A percentile compares a stretch with the other conserved stretches of the same genome.
Evolutionary conservation across 345 rosid species (phyloP).

Genomic region (Pistacia atlantica): DNA sequence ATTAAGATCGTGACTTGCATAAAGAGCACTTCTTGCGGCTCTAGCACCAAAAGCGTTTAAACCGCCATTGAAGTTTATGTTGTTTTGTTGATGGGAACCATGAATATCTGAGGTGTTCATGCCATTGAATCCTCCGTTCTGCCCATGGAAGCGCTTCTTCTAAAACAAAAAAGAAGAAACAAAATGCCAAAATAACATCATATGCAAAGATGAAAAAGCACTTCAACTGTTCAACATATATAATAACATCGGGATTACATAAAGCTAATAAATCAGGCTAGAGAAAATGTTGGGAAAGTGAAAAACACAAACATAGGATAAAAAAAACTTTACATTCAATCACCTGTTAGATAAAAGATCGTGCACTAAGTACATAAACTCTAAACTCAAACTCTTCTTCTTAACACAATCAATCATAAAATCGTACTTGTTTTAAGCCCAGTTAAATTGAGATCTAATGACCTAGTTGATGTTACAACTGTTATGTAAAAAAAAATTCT

Average conservation of each 20-base stretch:
- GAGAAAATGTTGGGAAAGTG: too few species aligned
- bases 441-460: too few species aligned
- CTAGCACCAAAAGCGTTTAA: slow-evolving; percentile 21
- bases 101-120: slow-evolving; percentile 22
- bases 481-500: slow-evolving; percentile 3
- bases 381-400: too few species aligned
- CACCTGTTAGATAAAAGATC: too few species aligned
- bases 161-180: slow-evolving; percentile 21
- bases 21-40: slow-evolving; percentile 27
- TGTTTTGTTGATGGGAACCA: slow-evolving; percentile 27
- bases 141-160: slow-evolving; percentile 53
- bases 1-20: slow-evolving; percentile 18
- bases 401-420: too few species aligned
- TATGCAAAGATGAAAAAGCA: background rate
- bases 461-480: background rate
- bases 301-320: too few species aligned
- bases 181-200: background rate
- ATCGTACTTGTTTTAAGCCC: too few species aligned
- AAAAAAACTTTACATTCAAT: too few species aligned
- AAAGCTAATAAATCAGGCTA: too few species aligned
- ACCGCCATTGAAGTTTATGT: slow-evolving; percentile 14
- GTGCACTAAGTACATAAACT: too few species aligned
- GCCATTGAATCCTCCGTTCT: slow-evolving; percentile 35
- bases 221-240: background rate
- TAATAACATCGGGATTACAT: background rate